Conservation (phyloP, 768 basidiomycete species). For the Leccinum subgranulosum region DNA sequence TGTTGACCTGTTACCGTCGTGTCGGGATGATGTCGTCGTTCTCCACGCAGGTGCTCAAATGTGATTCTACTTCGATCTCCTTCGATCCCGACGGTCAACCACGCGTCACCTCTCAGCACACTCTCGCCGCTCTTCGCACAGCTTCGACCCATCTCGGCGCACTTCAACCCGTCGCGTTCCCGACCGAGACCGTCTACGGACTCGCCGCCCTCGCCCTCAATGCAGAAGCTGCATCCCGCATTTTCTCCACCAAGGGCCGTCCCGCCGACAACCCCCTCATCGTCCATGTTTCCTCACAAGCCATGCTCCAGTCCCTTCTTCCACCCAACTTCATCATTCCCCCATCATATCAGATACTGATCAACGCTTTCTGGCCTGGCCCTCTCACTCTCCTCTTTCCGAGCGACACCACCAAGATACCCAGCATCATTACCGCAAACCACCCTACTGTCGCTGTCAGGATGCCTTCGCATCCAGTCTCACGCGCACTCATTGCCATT, state of each 20-base stretch:
- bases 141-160: conserved; percentile 53
- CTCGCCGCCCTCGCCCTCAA: conserved; percentile 85
- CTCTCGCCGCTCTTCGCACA: conserved; percentile 48
- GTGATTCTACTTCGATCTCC: conserved; percentile 60
- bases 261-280: conserved; percentile 97
- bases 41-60: conserved; percentile 47
- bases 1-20: conserved; percentile 9
- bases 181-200: conserved; percentile 98
- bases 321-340: conserved; percentile 64
- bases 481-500: conserved; percentile 80
- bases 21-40: conserved; percentile 8
- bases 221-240: conserved; percentile 58
- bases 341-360: conserved; percentile 65
- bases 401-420: conserved; percentile 55
- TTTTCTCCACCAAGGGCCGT: conserved; percentile 88
- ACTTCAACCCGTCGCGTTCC: conserved; percentile 73
- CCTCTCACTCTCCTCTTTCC: conserved; percentile 92
- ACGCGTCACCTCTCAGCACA: conserved; percentile 46
- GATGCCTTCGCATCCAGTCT: conserved; percentile 93
- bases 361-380: conserved; percentile 92
- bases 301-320: conserved; percentile 78
- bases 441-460: conserved; percentile 85
- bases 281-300: conserved; percentile 84
- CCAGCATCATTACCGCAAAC: conserved; percentile 72
- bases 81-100: conserved; percentile 51